These are phyloP conservation scores for Gypsophila paniculata DNA, from an alignment of 179 eudicot genomes.

Conservation along the genomic window DNA sequence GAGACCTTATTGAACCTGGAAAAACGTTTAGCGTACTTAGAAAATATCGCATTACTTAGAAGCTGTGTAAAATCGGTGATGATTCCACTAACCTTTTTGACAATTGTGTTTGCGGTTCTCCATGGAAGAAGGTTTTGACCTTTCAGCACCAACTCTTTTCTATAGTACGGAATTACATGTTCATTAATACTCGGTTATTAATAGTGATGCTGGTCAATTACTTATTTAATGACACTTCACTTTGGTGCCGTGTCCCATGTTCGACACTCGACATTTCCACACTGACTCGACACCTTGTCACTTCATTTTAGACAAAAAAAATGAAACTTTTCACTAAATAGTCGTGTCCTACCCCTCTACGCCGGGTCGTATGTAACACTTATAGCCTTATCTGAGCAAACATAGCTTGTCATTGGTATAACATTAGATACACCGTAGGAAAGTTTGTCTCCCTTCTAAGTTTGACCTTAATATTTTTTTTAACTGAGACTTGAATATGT, in stretches of 20 bases:
- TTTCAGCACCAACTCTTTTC: not conserved
- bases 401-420: not conserved
- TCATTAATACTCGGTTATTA: not conserved
- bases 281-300: too few species aligned
- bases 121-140: not conserved
- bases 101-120: not conserved
- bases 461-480: constrained; percentile 17
- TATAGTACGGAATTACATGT: not conserved
- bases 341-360: too few species aligned
- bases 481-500: constrained; percentile 3
- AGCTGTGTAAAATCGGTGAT: not conserved
- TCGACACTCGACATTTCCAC: too few species aligned
- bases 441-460: constrained; percentile 9
- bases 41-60: too few species aligned
- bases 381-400: too few species aligned
- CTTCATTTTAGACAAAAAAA: too few species aligned
- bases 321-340: too few species aligned
- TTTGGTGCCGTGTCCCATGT: too few species aligned
- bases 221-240: not conserved
- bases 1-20: too few species aligned
- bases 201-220: not conserved
- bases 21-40: too few species aligned
- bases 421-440: constrained; percentile 15
- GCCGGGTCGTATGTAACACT: too few species aligned
- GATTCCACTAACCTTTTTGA: not conserved